Evolutionary conservation across 768 basidiomycete species (phyloP), one percentile per base, ranked within the genome.

Genomic region (Mycena olivaceomarginata): DNA sequence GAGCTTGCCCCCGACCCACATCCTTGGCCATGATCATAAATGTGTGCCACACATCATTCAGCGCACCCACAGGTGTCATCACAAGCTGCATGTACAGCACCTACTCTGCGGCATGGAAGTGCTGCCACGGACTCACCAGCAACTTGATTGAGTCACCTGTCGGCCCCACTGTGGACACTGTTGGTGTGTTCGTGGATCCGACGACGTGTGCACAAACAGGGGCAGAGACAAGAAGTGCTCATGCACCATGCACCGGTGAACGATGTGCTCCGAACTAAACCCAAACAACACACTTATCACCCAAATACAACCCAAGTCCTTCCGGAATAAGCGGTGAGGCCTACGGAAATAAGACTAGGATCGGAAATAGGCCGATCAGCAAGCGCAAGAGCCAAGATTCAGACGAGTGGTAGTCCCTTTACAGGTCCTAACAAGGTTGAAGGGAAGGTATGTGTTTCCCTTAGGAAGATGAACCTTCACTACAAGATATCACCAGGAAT

Each of bases 1-100:
- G 84, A 45, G 41, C 25, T 79, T 1, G n/a, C n/a, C n/a, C n/a
- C n/a, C n/a, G n/a, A n/a, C 78, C 53, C 37, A 82, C 62, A 0
- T 92, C 93, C 37, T 85, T 84, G 1, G 91, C 92, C 1, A 89
- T 86, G 1, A 87, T 86, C 12, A 89, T 69, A 80, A 95, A 95
- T 15, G 90, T 84, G 53, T 93, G 82, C 9, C 94, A 87, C 1
- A 93, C 91, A 75, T 94, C 91, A 78, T 95, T 95, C 74, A 95
- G 81, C 20, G 83, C 83, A 0, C 82, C 78, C 9, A 83, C 81
- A 0, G 90, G 86, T 0, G 92, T 92, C 25, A 85, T 84, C 2
- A 87, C 84, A 2, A 95, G 86, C 77, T 93, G 90, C 0, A 81
- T 77, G 81, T 94, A 94, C 8, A 95, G 84, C 5, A 85, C 83